Evolutionary conservation across 305 asterid genomes (phyloP), one percentile per base, ranked within the genome.

Genomic region (Fraxinus baroniana): DNA sequence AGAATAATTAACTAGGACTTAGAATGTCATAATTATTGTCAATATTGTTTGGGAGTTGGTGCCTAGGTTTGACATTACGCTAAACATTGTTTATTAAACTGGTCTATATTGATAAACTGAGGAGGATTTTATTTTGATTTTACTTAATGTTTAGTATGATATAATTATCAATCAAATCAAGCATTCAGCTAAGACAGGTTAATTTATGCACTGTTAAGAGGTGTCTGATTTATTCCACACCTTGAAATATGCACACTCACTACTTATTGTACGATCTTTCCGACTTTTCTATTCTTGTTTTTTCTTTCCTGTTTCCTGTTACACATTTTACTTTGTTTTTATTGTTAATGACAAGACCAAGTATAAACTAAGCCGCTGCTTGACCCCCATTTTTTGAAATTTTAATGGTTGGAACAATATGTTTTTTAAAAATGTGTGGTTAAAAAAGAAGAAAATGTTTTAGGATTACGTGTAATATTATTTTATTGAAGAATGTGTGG

Each of bases 301-400:
- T 3, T 49, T 18, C 37, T 75, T 76, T 84, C 73, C 37, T 39
- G 12, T 4, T 17, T 84, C 73, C 37, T 39, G 12, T 4, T 12
- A 35, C 83, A 44, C 49, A 72, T 44, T 71, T 77, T 73, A 64
- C 72, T 8, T 22, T 64, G 5, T 22, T 24, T 46, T 55, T 76
- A 28, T 24, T 73, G 74, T 82, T 60, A 39, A 41, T 77, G 26
- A 35, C 74, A 82, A 30, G 73, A 32, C 71, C 37, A 64, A 33
- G 66, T 44, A 33, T 84, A 36, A 84, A 77, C 82, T 30, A 36
- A 74, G 17, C 44, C 10, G 9, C 44, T 10, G 10, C 7, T 37
- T 37, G 44, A 7, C 10, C 39, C 44, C 10, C 44, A 7, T 37
- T 37, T 7, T 37, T 7, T 37, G 44, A 37, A 37, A 37, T 37